Conservation (phyloP, 2,329 filamentous ascomycete species). For the Talaromyces sp. region DNA sequence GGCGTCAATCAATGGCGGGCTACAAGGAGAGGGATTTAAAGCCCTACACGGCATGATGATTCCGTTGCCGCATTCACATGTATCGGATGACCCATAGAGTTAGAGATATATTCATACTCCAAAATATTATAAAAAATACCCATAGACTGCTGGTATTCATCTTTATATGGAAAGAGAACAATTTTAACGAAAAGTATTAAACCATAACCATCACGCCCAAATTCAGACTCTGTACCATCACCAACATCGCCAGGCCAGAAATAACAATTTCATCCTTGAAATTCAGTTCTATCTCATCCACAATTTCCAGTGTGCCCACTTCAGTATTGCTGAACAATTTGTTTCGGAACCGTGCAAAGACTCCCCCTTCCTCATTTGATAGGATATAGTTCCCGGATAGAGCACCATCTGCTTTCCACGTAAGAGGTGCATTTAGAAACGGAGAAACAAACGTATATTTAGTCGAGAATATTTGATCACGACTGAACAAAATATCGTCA, state of each 20-base stretch:
- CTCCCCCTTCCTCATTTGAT: neutral
- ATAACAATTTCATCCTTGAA: neutral
- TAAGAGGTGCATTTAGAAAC: neutral
- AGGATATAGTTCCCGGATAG: neutral
- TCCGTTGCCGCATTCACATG: too few species aligned
- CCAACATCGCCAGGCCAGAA: neutral
- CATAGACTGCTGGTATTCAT: too few species aligned
- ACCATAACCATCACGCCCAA: neutral
- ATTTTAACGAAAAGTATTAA: neutral
- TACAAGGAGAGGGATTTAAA: too few species aligned
- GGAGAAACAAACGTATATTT: neutral
- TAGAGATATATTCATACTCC: too few species aligned
- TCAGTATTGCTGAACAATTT: neutral
- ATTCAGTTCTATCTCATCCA: neutral
- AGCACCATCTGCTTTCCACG: neutral
- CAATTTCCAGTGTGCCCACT: neutral
- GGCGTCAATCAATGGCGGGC: too few species aligned
- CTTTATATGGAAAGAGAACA: too few species aligned
- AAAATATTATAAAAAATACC: too few species aligned
- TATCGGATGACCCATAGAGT: too few species aligned
- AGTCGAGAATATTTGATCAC: neutral
- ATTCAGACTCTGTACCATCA: neutral
- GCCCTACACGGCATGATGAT: too few species aligned
- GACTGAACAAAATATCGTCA: neutral
- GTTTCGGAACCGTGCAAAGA: neutral